Base-by-base conservation (phyloP, 176 grass and related monocot species). In the Hordeum marinum region DNA sequence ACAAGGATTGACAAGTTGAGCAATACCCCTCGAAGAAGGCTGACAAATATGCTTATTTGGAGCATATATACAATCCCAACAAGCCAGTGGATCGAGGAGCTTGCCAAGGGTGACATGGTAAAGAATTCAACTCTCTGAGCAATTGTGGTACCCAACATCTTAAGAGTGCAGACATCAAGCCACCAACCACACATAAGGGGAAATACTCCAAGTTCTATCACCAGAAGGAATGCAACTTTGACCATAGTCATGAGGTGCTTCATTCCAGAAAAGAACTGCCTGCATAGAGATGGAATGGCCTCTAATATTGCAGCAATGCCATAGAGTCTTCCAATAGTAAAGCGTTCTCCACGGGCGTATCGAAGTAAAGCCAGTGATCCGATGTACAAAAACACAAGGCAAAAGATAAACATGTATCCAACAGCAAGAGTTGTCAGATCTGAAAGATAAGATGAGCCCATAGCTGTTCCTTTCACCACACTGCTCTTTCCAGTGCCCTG, bases 1-100 rank as follows among this genome's bases (percentile, higher is more conserved):
- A 40, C 75, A 66, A 82, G 39, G 63, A 54, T 9, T 70, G 72
- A 11, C 15, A 34, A 21, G 31, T 46, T 75, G 75, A 68, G 80
- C 27, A 79, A 83, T 99, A 98, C 96, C 91, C 96, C 96, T 89
- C 96, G 89, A 89, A 99, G 96, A 87, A 99, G 96, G 68, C 89
- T 99, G 24, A 99, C 96, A 79, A 99, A 99, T 85, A 99, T 99
- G 84, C 93, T 96, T 83, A 99, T 99, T 78, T 96, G 94, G 31
- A 99, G 96, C 97, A 99, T 99, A 88, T 99, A 99, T 74, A 99
- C 78, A 79, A 99, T 99, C 26, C 97, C 97, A 87, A 99, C 92
- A 83, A 96, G 87, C 97, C 97, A 99, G 85, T 99, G 97, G 62
- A 99, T 92, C 27, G 90, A 93, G 58, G 88, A 94, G 91, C 97